Percentiles rank a stretch among this genome's conserved stretches.
These are phyloP conservation scores for Clonostachys rosea DNA, from an alignment of 2,329 filamentous ascomycete species.

Conservation along the genomic window DNA sequence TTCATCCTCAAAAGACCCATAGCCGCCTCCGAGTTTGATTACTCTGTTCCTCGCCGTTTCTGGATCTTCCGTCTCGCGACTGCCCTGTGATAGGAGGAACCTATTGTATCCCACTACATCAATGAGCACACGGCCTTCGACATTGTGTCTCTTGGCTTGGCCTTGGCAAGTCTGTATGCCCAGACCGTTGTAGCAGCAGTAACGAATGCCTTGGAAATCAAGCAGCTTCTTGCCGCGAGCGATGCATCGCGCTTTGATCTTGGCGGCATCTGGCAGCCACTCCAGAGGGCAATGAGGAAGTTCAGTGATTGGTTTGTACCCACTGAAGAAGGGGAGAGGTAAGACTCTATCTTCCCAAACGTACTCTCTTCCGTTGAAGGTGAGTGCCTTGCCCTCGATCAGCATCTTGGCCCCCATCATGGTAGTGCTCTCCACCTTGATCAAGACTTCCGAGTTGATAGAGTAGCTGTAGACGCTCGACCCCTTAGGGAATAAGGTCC, in stretches of 20 bases:
- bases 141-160: conserved; percentile 22
- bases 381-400: conserved; percentile 24
- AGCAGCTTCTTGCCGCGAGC: conserved; percentile 4
- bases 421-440: conserved; percentile 25
- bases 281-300: conserved; percentile 2
- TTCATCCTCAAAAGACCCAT: neutral
- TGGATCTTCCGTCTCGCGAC: conserved; percentile 24
- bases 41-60: conserved; percentile 12
- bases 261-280: neutral
- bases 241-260: neutral
- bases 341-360: conserved; percentile 28
- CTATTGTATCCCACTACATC: conserved; percentile 36
- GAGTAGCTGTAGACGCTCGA: conserved; percentile 30
- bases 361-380: conserved; percentile 33
- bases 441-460: conserved; percentile 33
- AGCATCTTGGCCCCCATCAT: conserved; percentile 10
- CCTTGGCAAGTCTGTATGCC: conserved; percentile 17
- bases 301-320: conserved; percentile 2
- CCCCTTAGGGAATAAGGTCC: conserved; percentile 36
- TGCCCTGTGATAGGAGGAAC: conserved; percentile 26
- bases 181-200: conserved; percentile 34
- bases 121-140: conserved; percentile 2
- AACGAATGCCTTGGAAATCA: conserved; percentile 10
- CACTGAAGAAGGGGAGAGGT: conserved; percentile 23
- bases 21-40: neutral